phyloP scores from a whole-genome alignment of 345 rosid genomes.

The Rhodomyrtus tomentosa region DNA sequence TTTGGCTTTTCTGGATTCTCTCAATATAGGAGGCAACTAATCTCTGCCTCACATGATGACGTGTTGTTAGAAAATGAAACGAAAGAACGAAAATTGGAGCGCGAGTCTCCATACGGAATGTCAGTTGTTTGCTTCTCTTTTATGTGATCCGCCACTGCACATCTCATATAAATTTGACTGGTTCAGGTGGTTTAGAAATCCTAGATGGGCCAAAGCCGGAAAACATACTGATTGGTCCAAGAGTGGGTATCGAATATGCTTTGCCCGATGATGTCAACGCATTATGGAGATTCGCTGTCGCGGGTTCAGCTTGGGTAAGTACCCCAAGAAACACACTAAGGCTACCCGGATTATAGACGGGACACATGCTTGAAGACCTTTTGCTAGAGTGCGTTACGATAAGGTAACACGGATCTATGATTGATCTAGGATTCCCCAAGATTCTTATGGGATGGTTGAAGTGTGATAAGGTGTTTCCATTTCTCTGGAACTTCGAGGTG shows the following conservation, averaged over 20 bases:
- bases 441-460: background rate
- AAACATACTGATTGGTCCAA: constrained; percentile 61
- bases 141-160: background rate
- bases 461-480: background rate
- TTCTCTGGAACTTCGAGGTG: background rate
- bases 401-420: background rate
- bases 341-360: constrained; percentile 14
- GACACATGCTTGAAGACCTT: background rate
- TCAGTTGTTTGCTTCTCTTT: background rate
- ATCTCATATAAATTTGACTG: background rate
- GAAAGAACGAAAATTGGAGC: background rate
- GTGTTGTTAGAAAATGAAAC: background rate
- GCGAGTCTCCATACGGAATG: background rate
- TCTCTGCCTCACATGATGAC: background rate
- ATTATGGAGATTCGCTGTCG: constrained; percentile 88
- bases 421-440: background rate
- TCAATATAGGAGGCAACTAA: background rate
- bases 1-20: background rate
- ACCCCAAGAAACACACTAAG: constrained; percentile 81
- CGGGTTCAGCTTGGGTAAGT: constrained; percentile 80
- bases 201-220: constrained; percentile 77
- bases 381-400: background rate
- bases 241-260: constrained; percentile 89
- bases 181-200: constrained; percentile 76
- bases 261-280: constrained; percentile 67